Base-by-base conservation (phyloP, 2,329 filamentous ascomycete genomes). In the Aureobasidium sp. region DNA sequence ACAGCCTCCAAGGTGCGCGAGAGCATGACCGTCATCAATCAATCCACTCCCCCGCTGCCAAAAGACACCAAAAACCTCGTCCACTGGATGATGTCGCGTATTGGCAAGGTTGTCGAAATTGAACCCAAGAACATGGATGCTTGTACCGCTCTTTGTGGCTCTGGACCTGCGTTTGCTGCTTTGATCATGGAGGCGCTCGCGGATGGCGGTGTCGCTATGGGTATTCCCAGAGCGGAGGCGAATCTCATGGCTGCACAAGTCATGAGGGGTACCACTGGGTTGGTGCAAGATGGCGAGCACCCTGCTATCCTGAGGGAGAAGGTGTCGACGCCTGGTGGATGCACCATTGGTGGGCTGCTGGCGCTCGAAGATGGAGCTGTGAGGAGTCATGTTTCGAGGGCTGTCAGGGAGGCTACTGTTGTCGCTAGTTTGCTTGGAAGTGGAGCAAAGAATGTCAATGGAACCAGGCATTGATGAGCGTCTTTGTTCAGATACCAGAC, bases 171-270 rank as follows among this genome's bases (percentile, higher is more conserved):
- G 0, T 91, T 91, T 74, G 89, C 89, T 66, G 82, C 87, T 0
- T 77, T 93, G 45, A 80, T 92, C 67, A 78, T 90, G 17, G 89
- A 93, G 73, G 87, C 86, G 7, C 81, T 88, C 47, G 84, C 88
- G 15, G 88, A 92, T 67, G 89, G 88, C 7, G 88, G 84, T 4
- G 87, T 93, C 1, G 87, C 88, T 15, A 89, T 90, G 85, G 89
- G 89, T 0, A 69, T 93, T 33, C 87, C 88, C 4, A 79, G 88
- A 50, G 81, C 80, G 2, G 87, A 91, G 69, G 88, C 88, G 0
- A 84, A 85, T 70, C 76, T 83, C 63, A 91, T 93, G 87, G 88
- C 88, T 27, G 86, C 88, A 1, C 89, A 93, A 77, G 84, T 85
- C 13, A 90, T 91, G 86, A 80, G 83, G 65, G 89, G 89, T 23